Evolutionary conservation across 805 yeast species (phyloP).

Genomic region (Nakazawaea anatomiae): DNA sequence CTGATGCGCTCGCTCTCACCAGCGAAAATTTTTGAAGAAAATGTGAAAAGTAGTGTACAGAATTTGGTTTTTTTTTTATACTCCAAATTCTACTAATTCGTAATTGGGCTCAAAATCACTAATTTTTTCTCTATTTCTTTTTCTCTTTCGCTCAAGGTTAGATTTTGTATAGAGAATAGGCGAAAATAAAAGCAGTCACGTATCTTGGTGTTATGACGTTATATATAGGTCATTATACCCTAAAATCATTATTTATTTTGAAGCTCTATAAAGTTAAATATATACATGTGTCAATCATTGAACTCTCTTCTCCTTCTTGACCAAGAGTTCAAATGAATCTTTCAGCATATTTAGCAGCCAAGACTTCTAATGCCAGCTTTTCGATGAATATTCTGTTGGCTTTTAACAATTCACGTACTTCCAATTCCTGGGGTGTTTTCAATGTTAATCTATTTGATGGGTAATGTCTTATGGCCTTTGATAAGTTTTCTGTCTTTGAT

Average conservation of each 20-base stretch:
- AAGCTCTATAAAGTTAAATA: not conserved
- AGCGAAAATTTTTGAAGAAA: not conserved
- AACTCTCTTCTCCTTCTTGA: not conserved
- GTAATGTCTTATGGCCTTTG: slow-evolving; percentile 48
- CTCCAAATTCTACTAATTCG: no score
- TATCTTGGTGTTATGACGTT: not conserved
- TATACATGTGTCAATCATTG: not conserved
- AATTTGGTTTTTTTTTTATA: not conserved
- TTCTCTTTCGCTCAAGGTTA: not conserved
- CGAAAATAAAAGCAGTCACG: not conserved
- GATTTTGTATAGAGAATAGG: no score
- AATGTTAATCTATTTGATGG: slow-evolving; percentile 52
- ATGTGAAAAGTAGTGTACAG: not conserved
- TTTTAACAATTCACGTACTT: slow-evolving; percentile 76
- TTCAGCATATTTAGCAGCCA: slow-evolving; percentile 27
- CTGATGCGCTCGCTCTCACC: not conserved
- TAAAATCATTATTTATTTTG: not conserved
- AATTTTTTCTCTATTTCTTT: no score
- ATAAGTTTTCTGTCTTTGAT: slow-evolving; percentile 42
- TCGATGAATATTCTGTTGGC: slow-evolving; percentile 76
- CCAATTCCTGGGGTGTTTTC: slow-evolving; percentile 68
- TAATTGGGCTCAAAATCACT: no score
- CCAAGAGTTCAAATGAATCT: not conserved
- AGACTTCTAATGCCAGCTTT: slow-evolving; percentile 61
- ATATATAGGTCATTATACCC: not conserved